A percentile compares a stretch with the other conserved stretches of the same genome.
phyloP scores from a whole-genome alignment of 176 grass and related monocot genomes.

The Eragrostis nindensis region DNA sequence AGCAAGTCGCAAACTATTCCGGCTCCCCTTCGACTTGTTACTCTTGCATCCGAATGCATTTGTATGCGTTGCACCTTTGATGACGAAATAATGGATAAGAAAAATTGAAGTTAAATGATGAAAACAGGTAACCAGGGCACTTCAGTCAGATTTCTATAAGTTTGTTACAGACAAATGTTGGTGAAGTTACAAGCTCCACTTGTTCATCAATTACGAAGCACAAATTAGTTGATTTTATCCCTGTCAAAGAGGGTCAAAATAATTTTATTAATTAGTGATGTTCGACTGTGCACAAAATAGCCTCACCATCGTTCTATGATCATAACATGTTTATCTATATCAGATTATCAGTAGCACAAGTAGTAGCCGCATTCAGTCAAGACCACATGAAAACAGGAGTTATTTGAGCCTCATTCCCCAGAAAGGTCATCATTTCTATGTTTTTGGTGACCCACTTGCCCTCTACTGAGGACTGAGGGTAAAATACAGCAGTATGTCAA shows the following conservation, averaged over 20 bases:
- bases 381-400: not conserved
- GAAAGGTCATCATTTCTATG: not conserved
- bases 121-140: not conserved
- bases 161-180: not conserved
- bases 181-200: not conserved
- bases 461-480: not conserved
- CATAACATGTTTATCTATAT: not conserved
- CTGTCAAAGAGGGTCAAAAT: not conserved
- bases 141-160: not conserved
- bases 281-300: no score
- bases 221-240: not conserved
- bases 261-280: no score
- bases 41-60: slow-evolving; percentile 25
- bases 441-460: not conserved
- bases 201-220: not conserved
- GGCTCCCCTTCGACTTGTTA: slow-evolving; percentile 28
- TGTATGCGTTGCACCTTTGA: slow-evolving; percentile 37
- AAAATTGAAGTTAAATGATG: not conserved
- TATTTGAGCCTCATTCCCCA: no score
- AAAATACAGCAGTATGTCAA: not conserved
- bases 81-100: not conserved
- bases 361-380: not conserved
- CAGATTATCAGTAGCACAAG: not conserved
- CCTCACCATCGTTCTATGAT: not conserved
- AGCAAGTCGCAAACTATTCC: slow-evolving; percentile 22